Conservation (phyloP, 495 filamentous ascomycete species). For the Penicillium turbatum region DNA sequence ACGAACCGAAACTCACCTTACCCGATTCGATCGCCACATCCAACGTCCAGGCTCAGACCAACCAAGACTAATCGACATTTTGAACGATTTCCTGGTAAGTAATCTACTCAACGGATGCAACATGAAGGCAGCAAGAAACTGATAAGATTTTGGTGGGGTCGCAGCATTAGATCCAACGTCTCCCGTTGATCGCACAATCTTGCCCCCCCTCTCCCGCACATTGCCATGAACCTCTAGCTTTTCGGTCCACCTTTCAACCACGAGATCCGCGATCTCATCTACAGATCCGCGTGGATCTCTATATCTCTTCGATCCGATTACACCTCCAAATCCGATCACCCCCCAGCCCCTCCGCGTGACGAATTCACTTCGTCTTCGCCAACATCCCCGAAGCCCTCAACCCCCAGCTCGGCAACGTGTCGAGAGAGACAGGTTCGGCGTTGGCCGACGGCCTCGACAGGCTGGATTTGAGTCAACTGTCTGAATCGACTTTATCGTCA, state of each 20-base stretch:
- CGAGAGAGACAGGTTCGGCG: constrained; percentile 49
- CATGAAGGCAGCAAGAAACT: constrained; percentile 11
- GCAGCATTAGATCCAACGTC: constrained; percentile 18
- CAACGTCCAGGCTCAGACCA: constrained; percentile 9
- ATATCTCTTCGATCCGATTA: constrained; percentile 5
- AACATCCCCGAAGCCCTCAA: constrained; percentile 13
- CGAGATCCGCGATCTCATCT: not conserved
- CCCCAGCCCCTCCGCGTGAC: constrained; percentile 19
- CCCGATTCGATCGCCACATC: constrained; percentile 25
- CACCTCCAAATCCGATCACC: not conserved
- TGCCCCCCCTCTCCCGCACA: constrained; percentile 31
- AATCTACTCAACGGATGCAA: not conserved
- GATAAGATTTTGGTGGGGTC: constrained; percentile 24
- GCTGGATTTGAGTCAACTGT: constrained; percentile 51
- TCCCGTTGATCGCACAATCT: constrained; percentile 38
- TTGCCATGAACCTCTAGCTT: constrained; percentile 34
- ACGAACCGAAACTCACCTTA: constrained; percentile 31
- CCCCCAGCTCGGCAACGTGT: constrained; percentile 46
- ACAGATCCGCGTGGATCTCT: not conserved
- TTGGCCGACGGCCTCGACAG: constrained; percentile 50
- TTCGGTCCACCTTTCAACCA: constrained; percentile 16
- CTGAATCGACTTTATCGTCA: constrained; percentile 46
- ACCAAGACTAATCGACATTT: not conserved
- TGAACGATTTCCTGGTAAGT: not conserved
- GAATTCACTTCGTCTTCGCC: constrained; percentile 25